Evolutionary conservation across 495 filamentous ascomycete species (phyloP), one percentile per base, ranked within the genome.

Genomic region (Lepidopterella palustris): DNA sequence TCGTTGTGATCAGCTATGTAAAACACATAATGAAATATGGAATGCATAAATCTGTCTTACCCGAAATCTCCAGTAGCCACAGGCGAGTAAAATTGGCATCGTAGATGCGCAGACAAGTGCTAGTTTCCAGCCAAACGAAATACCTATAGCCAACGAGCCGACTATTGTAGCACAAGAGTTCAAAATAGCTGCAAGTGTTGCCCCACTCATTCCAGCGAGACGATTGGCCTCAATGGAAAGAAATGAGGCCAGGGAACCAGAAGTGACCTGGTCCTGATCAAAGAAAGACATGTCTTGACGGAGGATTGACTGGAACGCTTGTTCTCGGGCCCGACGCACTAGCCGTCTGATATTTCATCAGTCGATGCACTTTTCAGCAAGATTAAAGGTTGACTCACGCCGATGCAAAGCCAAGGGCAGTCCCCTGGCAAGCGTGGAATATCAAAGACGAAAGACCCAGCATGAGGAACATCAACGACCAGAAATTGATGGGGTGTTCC

Each of bases 391-490:
- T 0, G 0, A 59, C 57, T 15, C 42, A 57, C 40, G 63, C 64
- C 9, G 57, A 60, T 24, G 60, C 90, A 65, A 85, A 87, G 5
- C 88, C 91, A 59, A 97, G 95, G 4, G 82, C 78, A 21, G 88
- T 60, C 39, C 90, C 92, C 63, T 92, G 87, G 32, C 67, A 67
- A 31, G 79, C 75, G 63, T 87, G 87, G 1, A 84, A 80, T 52
- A 92, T 68, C 59, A 96, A 84, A 67, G 87, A 83, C 27, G 84
- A 80, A 47, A 95, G 70, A 15, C 87, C 93, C n/a, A 96, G 81
- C 81, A 97, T 90, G 23, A 97, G 80, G 71, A 93, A 98, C 91
- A 98, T 96, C 58, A 85, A 71, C 32, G 82, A 84, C 92, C 93
- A 98, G 72, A 97, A 97, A 62, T 93, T 83, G 15, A 67, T 35